A percentile compares a stretch with the other conserved stretches of the same genome.
Evolutionary conservation across 352 stramenopile species (phyloP).

Genomic region (Poterioochromonas sp.): DNA sequence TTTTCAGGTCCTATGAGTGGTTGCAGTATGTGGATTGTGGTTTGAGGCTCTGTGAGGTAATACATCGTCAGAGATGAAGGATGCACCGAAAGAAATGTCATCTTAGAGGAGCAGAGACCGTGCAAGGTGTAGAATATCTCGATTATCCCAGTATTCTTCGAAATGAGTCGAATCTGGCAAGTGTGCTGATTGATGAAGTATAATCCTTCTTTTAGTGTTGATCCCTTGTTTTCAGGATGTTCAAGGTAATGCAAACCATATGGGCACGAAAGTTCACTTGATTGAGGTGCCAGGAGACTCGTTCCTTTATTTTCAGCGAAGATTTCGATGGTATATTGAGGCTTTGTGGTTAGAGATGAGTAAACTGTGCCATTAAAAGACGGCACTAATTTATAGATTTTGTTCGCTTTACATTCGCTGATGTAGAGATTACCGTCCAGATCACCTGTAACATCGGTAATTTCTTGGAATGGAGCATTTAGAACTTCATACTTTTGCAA

Average conservation of each 20-base stretch:
- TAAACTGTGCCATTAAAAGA: background rate
- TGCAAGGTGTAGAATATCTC: constrained; percentile 6
- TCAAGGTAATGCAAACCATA: constrained; percentile 1
- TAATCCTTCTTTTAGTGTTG: background rate
- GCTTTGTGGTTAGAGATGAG: background rate
- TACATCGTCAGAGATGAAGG: constrained; percentile 4
- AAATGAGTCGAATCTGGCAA: constrained; percentile 7
- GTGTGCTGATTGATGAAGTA: constrained; percentile 6
- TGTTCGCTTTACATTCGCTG: constrained; percentile 7
- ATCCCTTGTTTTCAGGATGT: background rate
- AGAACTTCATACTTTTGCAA: background rate
- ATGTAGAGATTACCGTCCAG: background rate
- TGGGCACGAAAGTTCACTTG: background rate
- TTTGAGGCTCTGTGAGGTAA: background rate
- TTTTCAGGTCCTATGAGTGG: too few relatives aligned
- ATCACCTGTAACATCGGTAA: constrained; percentile 10
- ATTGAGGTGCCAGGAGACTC: too few relatives aligned
- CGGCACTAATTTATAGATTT: constrained; percentile 1
- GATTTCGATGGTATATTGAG: constrained; percentile 6
- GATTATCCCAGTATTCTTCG: background rate
- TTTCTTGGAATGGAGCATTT: constrained; percentile 14
- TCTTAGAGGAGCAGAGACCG: constrained; percentile 3
- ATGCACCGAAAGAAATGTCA: constrained; percentile 6
- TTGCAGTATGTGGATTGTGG: constrained; percentile 1
- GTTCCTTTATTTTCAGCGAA: constrained; percentile 4